Evolutionary conservation across 2,329 filamentous ascomycete genomes (phyloP), one percentile per base, ranked within the genome.

Genomic region (Beauveria scarabaeidicola): DNA sequence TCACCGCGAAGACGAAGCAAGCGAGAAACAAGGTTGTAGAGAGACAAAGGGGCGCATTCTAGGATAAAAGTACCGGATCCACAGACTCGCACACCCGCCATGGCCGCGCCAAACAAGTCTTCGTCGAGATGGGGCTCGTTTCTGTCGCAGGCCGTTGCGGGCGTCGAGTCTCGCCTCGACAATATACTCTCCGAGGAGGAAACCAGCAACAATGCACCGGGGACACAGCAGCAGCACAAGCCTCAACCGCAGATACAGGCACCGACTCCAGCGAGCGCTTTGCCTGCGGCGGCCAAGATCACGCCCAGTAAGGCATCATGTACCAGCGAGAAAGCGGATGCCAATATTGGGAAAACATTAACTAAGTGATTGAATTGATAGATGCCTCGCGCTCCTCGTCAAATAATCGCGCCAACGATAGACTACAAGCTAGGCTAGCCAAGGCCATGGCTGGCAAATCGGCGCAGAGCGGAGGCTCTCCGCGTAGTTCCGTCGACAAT

Each of bases 111-210:
- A 38, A 74, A 73, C 63, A 82, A 83, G 67, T 61, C 63, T 65
- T 77, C 81, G 62, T 82, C 82, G 54, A 82, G 82, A 84, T 91
- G 89, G 89, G 88, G 87, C 50, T 85, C 85, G 36, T 88, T 96
- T 70, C 81, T 97, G 62, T 89, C 91, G 64, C 90, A 93, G 73
- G 92, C 93, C 64, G 91, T 97, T 62, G 91, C 92, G 58, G 92
- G 92, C 62, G 89, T 99, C 61, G 94, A 99, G 76, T 95, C 92
- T 61, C 86, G 90, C 47, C 82, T 99, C 61, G 94, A 99, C 72
- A 92, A 84, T 53, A 96, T 99, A 61, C 81, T 99, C 62, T 86
- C 91, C 58, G 92, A 97, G 65, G 86, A 90, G 59, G 85, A 87
- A 65, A 72, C 36, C 69, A 72, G 40, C 68, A 72, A 32, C 72